Evolutionary conservation across 805 yeast genomes (phyloP), one percentile per base, ranked within the genome.

Genomic region (Saccharomycopsis capsularis): DNA sequence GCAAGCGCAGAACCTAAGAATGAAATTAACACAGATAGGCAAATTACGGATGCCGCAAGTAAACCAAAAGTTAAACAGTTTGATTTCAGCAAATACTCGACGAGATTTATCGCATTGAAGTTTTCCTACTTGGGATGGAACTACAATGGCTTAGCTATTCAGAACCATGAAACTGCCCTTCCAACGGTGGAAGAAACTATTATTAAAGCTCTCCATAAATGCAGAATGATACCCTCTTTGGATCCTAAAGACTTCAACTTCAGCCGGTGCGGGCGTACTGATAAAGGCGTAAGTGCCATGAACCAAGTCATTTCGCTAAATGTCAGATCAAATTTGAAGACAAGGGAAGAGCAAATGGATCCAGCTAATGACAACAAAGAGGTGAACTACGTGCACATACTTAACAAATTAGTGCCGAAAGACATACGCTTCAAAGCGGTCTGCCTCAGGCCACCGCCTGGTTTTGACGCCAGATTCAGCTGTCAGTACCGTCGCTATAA

Each of bases 51-150:
- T 13, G 19, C 35, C 9, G 29, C 25, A 41, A 27, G 21, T 21
- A 41, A 42, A 16, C 19, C 3, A 27, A 21, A 42, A 11, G 3
- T 18, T 18, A 42, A 42, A 34, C 30, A 57, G 21, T 79, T 89
- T 61, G 91, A 86, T 57, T 85, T 84, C 56, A 67, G 78, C 15
- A 81, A 78, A 53, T 77, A 76, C 58, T 55, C 69, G 9, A 78
- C 79, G 1, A 69, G 99, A 48, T 78, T 77, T 52, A 75, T 93
- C 13, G 98, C 95, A 0, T 60, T 93, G 27, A 70, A 77, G 53
- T 93, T 93, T 66, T 84, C 96, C 0, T 93, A 93, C 63, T 60
- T 86, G 43, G 99, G 99, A 1, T 91, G 97, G 97, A 77, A 84
- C 59, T 93, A 93, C 64, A 88, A 83, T 60, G 99, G 99, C 0